phyloP scores from a whole-genome alignment of 2,329 filamentous ascomycete genomes.

The Ceratocystis eucalypticola region DNA sequence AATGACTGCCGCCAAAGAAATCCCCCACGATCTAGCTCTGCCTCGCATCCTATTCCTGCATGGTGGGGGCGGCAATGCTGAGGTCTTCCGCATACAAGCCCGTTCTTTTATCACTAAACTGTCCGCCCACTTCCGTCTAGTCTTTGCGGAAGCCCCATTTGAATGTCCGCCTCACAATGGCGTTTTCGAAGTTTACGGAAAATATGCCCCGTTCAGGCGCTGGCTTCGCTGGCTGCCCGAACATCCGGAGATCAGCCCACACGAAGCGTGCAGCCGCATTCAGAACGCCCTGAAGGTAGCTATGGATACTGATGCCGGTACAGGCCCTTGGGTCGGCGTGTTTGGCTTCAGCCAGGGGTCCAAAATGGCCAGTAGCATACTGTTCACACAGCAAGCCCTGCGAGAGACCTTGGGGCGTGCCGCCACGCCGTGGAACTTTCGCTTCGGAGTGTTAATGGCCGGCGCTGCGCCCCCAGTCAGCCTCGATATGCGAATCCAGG shows the following conservation, averaged over 20 bases:
- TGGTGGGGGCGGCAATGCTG: conserved; percentile 60
- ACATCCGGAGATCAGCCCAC: conserved; percentile 39
- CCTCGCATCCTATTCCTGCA: conserved; percentile 71
- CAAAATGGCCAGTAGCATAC: conserved; percentile 45
- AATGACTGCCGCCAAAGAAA: conserved; percentile 8
- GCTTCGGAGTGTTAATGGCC: conserved; percentile 49
- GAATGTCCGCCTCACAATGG: conserved; percentile 46
- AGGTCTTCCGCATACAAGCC: conserved; percentile 55
- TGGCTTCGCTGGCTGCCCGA: conserved; percentile 50
- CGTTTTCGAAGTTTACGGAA: conserved; percentile 50
- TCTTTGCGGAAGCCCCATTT: conserved; percentile 60
- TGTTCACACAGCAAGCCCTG: conserved; percentile 48
- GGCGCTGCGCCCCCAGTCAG: conserved; percentile 47
- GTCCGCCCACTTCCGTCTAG: conserved; percentile 48
- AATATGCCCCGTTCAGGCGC: conserved; percentile 50
- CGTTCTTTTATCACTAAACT: conserved; percentile 40
- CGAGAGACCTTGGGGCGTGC: conserved; percentile 26
- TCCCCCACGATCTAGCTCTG: conserved; percentile 23
- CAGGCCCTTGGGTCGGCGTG: conserved; percentile 45
- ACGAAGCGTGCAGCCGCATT: conserved; percentile 30
- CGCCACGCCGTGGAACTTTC: conserved; percentile 31
- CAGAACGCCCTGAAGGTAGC: conserved; percentile 30
- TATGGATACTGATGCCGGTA: conserved; percentile 42
- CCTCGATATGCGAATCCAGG: conserved; percentile 29
- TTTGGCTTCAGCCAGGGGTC: conserved; percentile 56